Evolutionary conservation across 352 stramenopile species (phyloP), one percentile per base, ranked within the genome.

Genomic region (Lagenidium giganteum): DNA sequence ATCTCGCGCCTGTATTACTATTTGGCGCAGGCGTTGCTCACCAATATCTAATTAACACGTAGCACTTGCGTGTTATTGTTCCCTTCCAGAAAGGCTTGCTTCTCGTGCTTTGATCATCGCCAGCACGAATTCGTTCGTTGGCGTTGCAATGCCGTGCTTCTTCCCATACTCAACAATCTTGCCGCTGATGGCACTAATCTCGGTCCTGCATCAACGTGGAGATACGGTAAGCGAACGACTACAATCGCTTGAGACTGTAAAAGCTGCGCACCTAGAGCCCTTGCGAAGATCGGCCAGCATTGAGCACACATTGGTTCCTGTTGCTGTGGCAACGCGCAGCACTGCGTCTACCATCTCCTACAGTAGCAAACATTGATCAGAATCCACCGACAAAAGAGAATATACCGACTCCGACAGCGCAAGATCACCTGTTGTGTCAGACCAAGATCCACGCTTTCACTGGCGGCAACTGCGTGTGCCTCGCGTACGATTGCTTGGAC

Each of bases 111-210:
- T 74, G 44, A 92, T 48, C 30, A 85, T 51, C 25, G 64, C 55
- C 0, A 83, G 43, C 18, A 92, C 31, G n/a, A 87, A 25, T 14
- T 54, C 55, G 43, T 92, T 92, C 8, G 49, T 47, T 4, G 79
- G 79, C n/a, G 79, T 92, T 21, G 67, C 37, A 8, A 89, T 42
- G 17, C 61, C 62, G 27, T 81, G 64, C 12, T 42, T 52, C 14
- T 62, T 49, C 1, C 76, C 79, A 4, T 54, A 54, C 4, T 57
- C 50, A 35, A 89, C 55, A 29, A 92, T 66, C 14, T 69, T 64
- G 3, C 78, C 79, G 23, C 64, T 87, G 42, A 92, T 85, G 7
- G 70, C 71, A 11, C 83, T 74, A 23, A 92, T 81, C 60, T 92
- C 79, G 1, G 79, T 92, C 41, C 67, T n/a, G n/a, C n/a, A n/a